A percentile compares a stretch with the other conserved stretches of the same genome.
phyloP scores from a whole-genome alignment of 2,329 filamentous ascomycete species.

The Amauroascus niger region DNA sequence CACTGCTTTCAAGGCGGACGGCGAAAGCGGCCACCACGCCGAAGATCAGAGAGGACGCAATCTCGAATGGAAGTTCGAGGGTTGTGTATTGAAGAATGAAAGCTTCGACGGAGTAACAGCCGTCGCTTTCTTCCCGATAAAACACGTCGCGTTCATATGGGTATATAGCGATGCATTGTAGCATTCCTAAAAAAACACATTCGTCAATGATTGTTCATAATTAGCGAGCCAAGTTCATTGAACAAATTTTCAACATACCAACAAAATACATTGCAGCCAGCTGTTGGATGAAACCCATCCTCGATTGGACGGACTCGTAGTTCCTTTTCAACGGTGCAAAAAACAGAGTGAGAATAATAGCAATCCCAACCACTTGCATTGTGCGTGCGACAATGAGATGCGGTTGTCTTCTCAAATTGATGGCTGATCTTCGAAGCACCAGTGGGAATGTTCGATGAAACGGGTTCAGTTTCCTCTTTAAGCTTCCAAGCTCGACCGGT shows the following conservation, averaged over 20 bases:
- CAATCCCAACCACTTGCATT: conserved; percentile 57
- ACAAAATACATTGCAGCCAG: conserved; percentile 47
- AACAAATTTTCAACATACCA: conserved; percentile 20
- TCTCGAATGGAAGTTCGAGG: conserved; percentile 63
- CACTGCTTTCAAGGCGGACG: conserved; percentile 54
- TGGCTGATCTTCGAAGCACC: conserved; percentile 55
- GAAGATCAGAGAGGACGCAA: conserved; percentile 56
- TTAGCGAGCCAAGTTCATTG: not conserved
- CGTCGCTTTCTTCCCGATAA: conserved; percentile 65
- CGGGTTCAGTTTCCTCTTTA: conserved; percentile 54
- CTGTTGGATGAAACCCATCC: conserved; percentile 64
- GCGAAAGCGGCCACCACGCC: conserved; percentile 55
- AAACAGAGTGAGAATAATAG: conserved; percentile 55
- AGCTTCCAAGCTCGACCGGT: conserved; percentile 61
- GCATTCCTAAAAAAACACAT: conserved; percentile 49
- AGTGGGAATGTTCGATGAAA: conserved; percentile 57
- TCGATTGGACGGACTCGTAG: conserved; percentile 61
- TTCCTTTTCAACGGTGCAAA: conserved; percentile 61
- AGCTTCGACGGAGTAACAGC: conserved; percentile 59
- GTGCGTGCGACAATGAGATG: conserved; percentile 54
- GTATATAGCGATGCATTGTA: conserved; percentile 68
- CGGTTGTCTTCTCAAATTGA: conserved; percentile 61
- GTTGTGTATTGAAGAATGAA: conserved; percentile 62
- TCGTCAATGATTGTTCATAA: not conserved
- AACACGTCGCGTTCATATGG: conserved; percentile 65